Percentiles rank a stretch among this genome's conserved stretches.
phyloP scores from a whole-genome alignment of 768 basidiomycete species.

The Leccinellum rugosiceps region DNA sequence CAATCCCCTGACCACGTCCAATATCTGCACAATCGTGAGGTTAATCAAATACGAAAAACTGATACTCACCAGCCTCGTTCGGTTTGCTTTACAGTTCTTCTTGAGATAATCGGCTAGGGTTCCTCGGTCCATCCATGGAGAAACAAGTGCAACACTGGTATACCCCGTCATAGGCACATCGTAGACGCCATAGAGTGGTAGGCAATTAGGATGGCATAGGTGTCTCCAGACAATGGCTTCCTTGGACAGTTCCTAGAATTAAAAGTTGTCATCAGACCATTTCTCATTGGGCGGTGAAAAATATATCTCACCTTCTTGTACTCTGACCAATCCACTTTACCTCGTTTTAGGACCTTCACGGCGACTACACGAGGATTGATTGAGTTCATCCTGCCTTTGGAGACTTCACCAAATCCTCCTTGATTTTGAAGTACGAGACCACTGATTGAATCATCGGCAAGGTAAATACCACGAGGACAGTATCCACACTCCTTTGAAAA shows the following conservation, averaged over 20 bases:
- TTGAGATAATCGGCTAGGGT: constrained; percentile 31
- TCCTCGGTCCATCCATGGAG: constrained; percentile 39
- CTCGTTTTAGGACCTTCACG: constrained; percentile 19
- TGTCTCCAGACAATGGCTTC: constrained; percentile 36
- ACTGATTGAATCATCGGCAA: constrained; percentile 5
- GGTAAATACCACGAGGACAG: constrained; percentile 19
- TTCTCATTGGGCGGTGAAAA: not conserved
- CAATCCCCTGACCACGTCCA: constrained; percentile 43
- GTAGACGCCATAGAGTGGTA: constrained; percentile 36
- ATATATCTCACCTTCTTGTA: constrained; percentile 18
- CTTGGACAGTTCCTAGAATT: constrained; percentile 21
- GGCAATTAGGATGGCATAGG: constrained; percentile 33
- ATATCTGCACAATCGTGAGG: constrained; percentile 29
- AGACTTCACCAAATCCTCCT: constrained; percentile 25
- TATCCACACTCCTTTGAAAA: constrained; percentile 18
- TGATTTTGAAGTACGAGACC: not conserved
- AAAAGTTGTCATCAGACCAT: not conserved
- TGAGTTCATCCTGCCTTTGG: constrained; percentile 13
- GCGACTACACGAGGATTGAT: constrained; percentile 24
- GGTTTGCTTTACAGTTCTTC: constrained; percentile 18
- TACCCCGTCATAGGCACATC: constrained; percentile 12
- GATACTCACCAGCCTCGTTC: constrained; percentile 32
- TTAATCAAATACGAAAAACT: not conserved
- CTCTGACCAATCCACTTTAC: not conserved
- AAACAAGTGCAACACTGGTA: constrained; percentile 29